These are phyloP conservation scores for Penicillium rolfsii DNA, from an alignment of 2,329 filamentous ascomycete species.

Conservation along the genomic window DNA sequence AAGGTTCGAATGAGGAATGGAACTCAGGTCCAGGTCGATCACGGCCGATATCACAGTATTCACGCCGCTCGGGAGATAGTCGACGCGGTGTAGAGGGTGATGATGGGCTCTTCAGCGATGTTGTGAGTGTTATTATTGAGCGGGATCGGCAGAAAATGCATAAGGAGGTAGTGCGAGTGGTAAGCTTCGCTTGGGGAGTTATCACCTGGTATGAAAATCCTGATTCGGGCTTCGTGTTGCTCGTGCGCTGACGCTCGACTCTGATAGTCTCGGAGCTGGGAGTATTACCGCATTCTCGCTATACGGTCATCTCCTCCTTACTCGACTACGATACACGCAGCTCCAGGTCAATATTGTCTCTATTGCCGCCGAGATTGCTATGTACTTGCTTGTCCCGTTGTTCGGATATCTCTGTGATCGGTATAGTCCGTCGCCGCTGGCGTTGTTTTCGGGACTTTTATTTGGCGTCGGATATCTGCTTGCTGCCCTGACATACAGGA, in stretches of 20 bases:
- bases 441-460: conserved; percentile 69
- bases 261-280: conserved; percentile 72
- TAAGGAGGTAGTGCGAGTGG: conserved; percentile 56
- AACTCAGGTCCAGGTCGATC: conserved; percentile 33
- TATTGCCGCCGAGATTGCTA: conserved; percentile 81
- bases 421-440: conserved; percentile 76
- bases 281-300: conserved; percentile 93
- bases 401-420: conserved; percentile 93
- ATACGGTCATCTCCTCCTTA: conserved; percentile 88
- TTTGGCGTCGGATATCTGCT: conserved; percentile 82
- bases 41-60: conserved; percentile 27
- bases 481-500: conserved; percentile 76
- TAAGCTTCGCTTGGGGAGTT: conserved; percentile 64
- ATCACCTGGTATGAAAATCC: conserved; percentile 56
- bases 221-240: background rate
- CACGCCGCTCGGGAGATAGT: conserved; percentile 23
- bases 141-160: conserved; percentile 60
- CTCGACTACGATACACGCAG: conserved; percentile 83
- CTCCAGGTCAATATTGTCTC: conserved; percentile 89
- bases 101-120: conserved; percentile 59
- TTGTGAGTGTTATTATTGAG: conserved; percentile 63
- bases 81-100: conserved; percentile 31
- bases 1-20: conserved; percentile 19
- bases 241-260: conserved; percentile 13
- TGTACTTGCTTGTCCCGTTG: conserved; percentile 89